These are phyloP conservation scores for Carex sylvatica DNA, from an alignment of 202 grass and related monocot genomes.

Conservation along the genomic window DNA sequence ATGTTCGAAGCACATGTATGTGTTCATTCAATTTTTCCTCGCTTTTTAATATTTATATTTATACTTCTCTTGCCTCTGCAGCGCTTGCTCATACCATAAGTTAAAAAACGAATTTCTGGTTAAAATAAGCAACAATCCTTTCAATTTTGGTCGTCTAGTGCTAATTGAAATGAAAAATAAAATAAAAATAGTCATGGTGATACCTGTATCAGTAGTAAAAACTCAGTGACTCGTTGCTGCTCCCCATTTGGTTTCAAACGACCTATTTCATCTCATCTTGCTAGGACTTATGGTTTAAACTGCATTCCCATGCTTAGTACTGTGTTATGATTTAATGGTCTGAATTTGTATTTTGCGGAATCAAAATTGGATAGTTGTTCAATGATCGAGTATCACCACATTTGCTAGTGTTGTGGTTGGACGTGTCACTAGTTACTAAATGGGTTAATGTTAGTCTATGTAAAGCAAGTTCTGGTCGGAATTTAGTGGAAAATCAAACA, in stretches of 20 bases:
- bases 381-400: background rate
- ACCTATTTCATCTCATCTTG: background rate
- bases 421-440: background rate
- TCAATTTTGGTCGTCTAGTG: background rate
- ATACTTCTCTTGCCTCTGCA: background rate
- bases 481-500: background rate
- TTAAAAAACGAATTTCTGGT: background rate
- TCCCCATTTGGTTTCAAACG: background rate
- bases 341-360: background rate
- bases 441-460: background rate
- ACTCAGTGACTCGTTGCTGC: background rate
- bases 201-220: background rate
- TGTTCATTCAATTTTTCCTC: background rate
- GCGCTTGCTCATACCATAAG: background rate
- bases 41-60: background rate
- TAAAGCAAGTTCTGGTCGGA: background rate
- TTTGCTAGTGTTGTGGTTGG: background rate
- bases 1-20: slow-evolving; percentile 22
- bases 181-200: background rate
- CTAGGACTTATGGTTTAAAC: background rate
- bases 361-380: background rate
- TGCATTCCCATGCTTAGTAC: background rate
- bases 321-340: background rate
- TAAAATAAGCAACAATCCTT: background rate
- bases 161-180: background rate